Base-by-base conservation (phyloP, 768 basidiomycete species). In the Hysterangium stoloniferum region DNA sequence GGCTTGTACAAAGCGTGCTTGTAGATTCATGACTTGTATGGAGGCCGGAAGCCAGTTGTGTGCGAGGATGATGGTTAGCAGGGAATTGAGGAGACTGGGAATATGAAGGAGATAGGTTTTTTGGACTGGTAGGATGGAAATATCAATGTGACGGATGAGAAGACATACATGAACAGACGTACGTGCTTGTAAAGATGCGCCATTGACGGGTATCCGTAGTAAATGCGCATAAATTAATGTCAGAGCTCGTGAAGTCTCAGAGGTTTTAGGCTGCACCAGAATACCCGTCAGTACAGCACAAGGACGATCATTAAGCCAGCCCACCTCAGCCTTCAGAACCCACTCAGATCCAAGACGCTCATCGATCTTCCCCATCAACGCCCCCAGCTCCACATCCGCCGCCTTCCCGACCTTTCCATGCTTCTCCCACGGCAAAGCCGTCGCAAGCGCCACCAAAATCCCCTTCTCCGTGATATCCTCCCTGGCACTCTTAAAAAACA, bases 11-110 rank as follows among this genome's bases (percentile, higher is more conserved):
- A 99, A 71, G 64, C 82, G 80, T 4, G 87, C 79, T 57, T 94
- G 85, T 24, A 99, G 68, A 33, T 83, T 84, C 79, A 96, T 86
- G 58, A 83, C 72, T 27, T 77, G 70, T 32, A 94, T 69, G 0
- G 89, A 82, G 1, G 91, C 84, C 4, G 76, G 61, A 7, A 98
- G 79, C 94, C 94, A 99, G 61, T 82, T 91, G 56, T 92, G 89
- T 0, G 93, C 77, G 17, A 87, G 75, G 0, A 86, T 75, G 55
- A 96, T 87, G 57, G 79, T 85, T 47, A 94, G 75, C 22, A 97
- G 71, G 0, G 92, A 88, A 41, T 76, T 86, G 25, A 95, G 75
- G 4, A 95, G 68, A 12, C 74, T 63, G 4, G 89, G 90, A 0
- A 78, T 77, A 58, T 82, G 81, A 1, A 90, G 74, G 1, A 97